Evolutionary conservation across 768 basidiomycete species (phyloP), one percentile per base, ranked within the genome.

Genomic region (Mycena sanguinolenta): DNA sequence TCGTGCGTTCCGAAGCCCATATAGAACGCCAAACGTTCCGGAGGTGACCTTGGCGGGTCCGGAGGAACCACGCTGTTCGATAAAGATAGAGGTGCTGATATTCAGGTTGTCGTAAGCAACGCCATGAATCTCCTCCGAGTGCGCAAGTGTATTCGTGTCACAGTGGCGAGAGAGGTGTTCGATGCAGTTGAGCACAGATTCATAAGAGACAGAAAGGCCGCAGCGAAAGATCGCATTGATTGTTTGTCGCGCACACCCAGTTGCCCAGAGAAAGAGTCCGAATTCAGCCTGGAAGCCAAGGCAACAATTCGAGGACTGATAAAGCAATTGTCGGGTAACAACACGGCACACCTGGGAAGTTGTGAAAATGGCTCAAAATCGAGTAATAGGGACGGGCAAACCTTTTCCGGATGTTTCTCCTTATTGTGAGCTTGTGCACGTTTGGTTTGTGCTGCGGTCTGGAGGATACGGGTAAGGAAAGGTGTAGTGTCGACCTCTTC

Each of bases 1-100:
- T 3, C 12, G 2, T 1, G 58, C 63, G 50, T 74, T 71, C 13
- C 36, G 50, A 27, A 76, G 61, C 5, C 19, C 36, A 39, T 77
- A 77, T 0, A 77, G 17, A 13, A 75, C 19, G 0, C 58, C 65
- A 25, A 73, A 64, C 0, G 74, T 76, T 0, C 74, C 74, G 1
- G 73, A 74, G 9, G 71, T 65, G 12, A 75, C 76, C n/a, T 76
- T 77, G 0, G 69, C 63, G 1, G 75, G 74, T 0, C 53, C 58
- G 12, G 44, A 28, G 14, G 66, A 64, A 21, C 62, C 68, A 2
- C 69, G 54, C 23, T 77, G 71, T 52, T 77, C 74, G 2, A 74
- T 36, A 12, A 55, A 65, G 10, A 72, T 75, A 0, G 74, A 77
- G 0, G 70, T 75, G 10, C n/a, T 66, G 52, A 74, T 58, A 23